Conservation (phyloP, 169 alveolate genomes). For the Eimeria sp. region DNA sequence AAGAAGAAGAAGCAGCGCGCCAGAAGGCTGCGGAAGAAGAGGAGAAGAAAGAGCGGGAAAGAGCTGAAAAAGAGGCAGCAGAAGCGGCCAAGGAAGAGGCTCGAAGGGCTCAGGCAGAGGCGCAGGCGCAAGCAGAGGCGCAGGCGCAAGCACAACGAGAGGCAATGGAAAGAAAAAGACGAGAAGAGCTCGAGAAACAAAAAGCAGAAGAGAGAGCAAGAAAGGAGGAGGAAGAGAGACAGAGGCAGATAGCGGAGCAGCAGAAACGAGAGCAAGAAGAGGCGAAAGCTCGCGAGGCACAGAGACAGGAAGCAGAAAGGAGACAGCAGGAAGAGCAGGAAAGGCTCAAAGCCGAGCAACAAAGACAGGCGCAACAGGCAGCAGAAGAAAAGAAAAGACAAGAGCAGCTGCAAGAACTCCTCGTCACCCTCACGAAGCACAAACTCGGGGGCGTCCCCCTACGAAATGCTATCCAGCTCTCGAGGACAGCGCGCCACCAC, state of each 20-base stretch:
- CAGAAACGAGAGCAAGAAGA: neutral
- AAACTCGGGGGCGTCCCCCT: conserved; percentile 28
- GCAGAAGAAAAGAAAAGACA: neutral
- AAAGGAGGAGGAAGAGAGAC: neutral
- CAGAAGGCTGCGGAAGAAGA: conserved; percentile 15
- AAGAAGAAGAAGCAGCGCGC: conserved; percentile 14
- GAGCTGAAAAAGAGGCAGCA: neutral
- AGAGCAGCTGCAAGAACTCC: neutral
- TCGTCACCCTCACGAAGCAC: neutral
- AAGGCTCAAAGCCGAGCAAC: neutral
- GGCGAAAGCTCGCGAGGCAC: neutral
- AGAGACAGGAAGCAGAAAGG: neutral
- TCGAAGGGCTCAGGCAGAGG: conserved; percentile 39
- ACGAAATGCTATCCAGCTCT: neutral
- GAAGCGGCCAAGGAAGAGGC: conserved; percentile 24
- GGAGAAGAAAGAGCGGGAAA: neutral
- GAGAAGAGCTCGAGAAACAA: conserved; percentile 1
- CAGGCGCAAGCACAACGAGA: neutral
- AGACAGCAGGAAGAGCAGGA: conserved; percentile 2
- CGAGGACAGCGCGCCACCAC: neutral
- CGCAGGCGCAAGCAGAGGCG: conserved; percentile 8
- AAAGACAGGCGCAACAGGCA: neutral
- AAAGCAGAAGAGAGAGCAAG: neutral
- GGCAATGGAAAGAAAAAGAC: neutral
- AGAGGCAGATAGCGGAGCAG: neutral